These are phyloP conservation scores for Plasmodium chabaudi DNA, from an alignment of 169 alveolate genomes.

Conservation along the genomic window DNA sequence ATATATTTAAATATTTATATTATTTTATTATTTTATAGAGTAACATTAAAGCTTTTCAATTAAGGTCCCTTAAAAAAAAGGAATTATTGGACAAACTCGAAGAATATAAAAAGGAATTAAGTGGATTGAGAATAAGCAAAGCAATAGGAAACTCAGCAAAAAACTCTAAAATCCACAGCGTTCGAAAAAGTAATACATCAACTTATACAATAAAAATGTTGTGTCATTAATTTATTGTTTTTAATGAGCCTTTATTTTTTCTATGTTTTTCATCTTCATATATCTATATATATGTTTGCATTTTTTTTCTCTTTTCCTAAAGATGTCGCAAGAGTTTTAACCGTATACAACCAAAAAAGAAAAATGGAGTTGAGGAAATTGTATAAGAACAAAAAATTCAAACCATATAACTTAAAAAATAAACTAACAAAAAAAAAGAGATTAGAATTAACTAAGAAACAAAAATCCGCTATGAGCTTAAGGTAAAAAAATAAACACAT, in stretches of 20 bases:
- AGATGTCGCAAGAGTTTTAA: slow-evolving; percentile 93
- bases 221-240: background rate
- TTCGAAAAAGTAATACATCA: slow-evolving; percentile 85
- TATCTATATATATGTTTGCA: background rate
- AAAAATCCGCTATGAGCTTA: slow-evolving; percentile 88
- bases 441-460: slow-evolving; percentile 88
- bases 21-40: slow-evolving; percentile 61
- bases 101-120: slow-evolving; percentile 90
- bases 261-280: background rate
- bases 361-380: slow-evolving; percentile 86
- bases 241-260: background rate
- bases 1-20: no score
- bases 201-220: background rate
- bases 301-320: background rate
- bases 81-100: slow-evolving; percentile 91
- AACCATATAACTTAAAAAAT: slow-evolving; percentile 90
- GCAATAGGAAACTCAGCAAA: slow-evolving; percentile 93
- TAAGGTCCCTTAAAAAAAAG: slow-evolving; percentile 88
- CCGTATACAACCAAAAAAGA: slow-evolving; percentile 92
- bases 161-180: slow-evolving; percentile 88
- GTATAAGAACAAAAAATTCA: slow-evolving; percentile 87
- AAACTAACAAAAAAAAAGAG: slow-evolving; percentile 93
- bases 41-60: slow-evolving; percentile 87
- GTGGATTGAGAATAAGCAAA: slow-evolving; percentile 91
- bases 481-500: slow-evolving; percentile 63